Conservation (phyloP, 2,329 filamentous ascomycete genomes). For the Alternaria gansuensis region DNA sequence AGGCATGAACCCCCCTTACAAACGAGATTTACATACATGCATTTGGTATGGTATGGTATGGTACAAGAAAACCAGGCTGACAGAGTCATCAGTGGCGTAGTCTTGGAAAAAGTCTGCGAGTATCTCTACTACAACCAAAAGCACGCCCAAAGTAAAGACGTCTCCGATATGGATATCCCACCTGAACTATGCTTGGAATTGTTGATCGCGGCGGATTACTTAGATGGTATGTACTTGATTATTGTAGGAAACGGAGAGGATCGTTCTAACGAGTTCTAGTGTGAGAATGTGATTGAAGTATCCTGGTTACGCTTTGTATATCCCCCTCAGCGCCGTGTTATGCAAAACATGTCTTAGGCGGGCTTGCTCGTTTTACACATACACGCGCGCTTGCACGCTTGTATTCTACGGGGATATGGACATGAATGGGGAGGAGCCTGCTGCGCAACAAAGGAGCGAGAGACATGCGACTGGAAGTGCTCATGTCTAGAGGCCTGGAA, state of each 20-base stretch:
- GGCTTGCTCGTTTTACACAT: neutral
- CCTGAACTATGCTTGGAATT: constrained; percentile 81
- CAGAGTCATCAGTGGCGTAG: constrained; percentile 64
- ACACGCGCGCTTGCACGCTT: neutral
- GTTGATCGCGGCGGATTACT: constrained; percentile 78
- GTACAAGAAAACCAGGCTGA: constrained; percentile 11
- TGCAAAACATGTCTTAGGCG: neutral
- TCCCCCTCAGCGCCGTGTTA: neutral
- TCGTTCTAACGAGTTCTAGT: neutral
- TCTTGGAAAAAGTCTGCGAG: constrained; percentile 82
- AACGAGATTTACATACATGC: neutral
- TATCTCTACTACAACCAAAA: constrained; percentile 86
- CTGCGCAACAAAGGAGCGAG: neutral
- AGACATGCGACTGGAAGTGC: neutral
- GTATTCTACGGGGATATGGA: neutral
- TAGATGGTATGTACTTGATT: constrained; percentile 56
- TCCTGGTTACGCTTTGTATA: neutral
- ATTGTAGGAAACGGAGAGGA: neutral
- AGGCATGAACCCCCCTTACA: neutral
- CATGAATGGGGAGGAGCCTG: neutral
- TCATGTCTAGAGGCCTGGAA: neutral
- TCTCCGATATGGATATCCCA: constrained; percentile 82
- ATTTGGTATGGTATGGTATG: neutral
- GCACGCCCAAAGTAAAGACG: constrained; percentile 73
- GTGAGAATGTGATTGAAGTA: neutral